Evolutionary conservation across 345 rosid species (phyloP), one percentile per base, ranked within the genome.

Genomic region (Gossypium turneri): DNA sequence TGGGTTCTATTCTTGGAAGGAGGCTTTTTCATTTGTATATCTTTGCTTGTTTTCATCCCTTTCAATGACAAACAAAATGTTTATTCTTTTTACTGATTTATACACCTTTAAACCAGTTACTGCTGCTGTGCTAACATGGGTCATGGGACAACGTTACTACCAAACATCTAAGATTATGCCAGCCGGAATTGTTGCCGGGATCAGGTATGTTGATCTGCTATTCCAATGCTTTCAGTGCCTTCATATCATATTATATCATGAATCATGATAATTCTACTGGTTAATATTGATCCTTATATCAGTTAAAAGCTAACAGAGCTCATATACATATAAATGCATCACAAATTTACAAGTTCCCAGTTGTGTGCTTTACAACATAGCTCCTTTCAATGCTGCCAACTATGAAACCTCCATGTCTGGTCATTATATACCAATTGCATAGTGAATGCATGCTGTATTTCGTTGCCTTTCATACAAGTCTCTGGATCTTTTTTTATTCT

Each of bases 121-220:
- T 64, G 89, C 99, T 12, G 94, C 89, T 1, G 74, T 65, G 13
- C 86, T 95, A 76, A 89, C 97, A 67, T 84, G 88, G 45, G 84
- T 89, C 60, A 95, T 95, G 99, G 97, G 93, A 57, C 94, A 89
- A 52, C 97, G 97, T 53, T 95, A 91, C 76, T 57, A 89, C 71
- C 86, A 89, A 45, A 95, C 99, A 53, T 86, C 90, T 16, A 93
- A 93, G 86, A 82, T 95, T 68, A 93, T 95, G 98, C 99, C 99
- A 12, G 94, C 99, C 74, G 99, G 94, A 77, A 68, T 95, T 68
- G 84, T 95, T 51, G 97, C 93, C 9, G 99, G 84, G 71, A 83
- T 93, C 84, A 91, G 99, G 99, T 89, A 77, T 17, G 34, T 73
- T 19, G 20, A 68, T 29, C 56, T 58, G 57, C 15, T 53, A 12